Conservation (phyloP, 345 rosid species). For the Populus pruinosa region DNA sequence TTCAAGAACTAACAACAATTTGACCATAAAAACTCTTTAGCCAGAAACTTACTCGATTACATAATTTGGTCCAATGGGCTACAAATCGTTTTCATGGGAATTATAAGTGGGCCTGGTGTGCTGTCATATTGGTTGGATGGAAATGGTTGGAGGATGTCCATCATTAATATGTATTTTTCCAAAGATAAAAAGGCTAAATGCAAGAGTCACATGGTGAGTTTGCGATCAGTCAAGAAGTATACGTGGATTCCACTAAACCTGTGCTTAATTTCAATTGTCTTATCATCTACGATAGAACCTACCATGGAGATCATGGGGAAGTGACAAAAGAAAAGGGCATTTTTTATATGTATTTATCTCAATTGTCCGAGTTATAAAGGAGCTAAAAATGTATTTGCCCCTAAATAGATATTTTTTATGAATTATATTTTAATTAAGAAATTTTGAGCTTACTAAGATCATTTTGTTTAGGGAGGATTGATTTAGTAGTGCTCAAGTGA, state of each 20-base stretch:
- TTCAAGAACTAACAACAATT: neutral
- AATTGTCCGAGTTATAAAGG: no score
- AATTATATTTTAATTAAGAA: no score
- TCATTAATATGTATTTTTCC: neutral
- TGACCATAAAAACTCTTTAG: neutral
- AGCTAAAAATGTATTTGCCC: no score
- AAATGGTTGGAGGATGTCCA: neutral
- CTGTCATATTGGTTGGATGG: slow-evolving; percentile 3
- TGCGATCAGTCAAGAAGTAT: neutral
- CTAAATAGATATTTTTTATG: no score
- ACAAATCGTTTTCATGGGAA: slow-evolving; percentile 11
- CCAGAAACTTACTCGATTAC: neutral
- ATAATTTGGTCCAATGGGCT: neutral
- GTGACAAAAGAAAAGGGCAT: neutral
- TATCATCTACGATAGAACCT: neutral
- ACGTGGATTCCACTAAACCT: slow-evolving; percentile 4
- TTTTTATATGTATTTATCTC: no score
- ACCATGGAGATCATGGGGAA: neutral
- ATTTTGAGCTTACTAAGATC: no score
- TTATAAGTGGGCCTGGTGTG: slow-evolving; percentile 20
- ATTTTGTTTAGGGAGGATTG: no score
- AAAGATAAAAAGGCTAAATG: neutral
- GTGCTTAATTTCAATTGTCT: neutral
- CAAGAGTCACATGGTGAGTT: neutral
- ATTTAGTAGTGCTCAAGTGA: no score